phyloP scores from a whole-genome alignment of 352 stramenopile genomes.

The Pythium dissimile region DNA sequence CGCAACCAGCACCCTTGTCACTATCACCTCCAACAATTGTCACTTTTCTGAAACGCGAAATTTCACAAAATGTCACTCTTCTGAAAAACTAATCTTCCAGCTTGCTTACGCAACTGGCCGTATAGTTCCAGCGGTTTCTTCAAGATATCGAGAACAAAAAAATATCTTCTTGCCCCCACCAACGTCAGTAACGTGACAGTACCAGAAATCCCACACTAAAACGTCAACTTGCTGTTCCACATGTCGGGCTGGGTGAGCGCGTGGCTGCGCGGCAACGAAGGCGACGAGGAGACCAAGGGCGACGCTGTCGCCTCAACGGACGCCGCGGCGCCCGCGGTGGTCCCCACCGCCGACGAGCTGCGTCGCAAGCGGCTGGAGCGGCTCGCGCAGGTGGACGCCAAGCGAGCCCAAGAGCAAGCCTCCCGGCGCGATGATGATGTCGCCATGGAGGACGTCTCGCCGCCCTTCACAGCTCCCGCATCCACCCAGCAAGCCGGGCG shows the following conservation, averaged over 20 bases:
- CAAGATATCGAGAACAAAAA: no score
- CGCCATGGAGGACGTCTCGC: slow-evolving; percentile 13
- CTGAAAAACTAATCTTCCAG: background rate
- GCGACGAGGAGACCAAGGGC: slow-evolving; percentile 27
- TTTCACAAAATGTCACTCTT: background rate
- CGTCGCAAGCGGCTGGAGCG: slow-evolving; percentile 52
- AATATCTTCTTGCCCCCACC: no score
- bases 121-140: slow-evolving; percentile 1
- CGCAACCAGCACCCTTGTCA: background rate
- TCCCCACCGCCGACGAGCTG: slow-evolving; percentile 27
- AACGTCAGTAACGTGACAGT: no score
- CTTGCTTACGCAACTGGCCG: no score
- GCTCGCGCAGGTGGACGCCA: slow-evolving; percentile 56
- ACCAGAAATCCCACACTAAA: no score
- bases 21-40: background rate
- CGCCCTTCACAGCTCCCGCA: background rate
- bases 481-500: background rate
- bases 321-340: slow-evolving; percentile 15
- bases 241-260: slow-evolving; percentile 31
- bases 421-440: no score
- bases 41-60: background rate
- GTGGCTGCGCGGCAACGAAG: slow-evolving; percentile 26
- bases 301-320: background rate
- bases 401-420: slow-evolving; percentile 23
- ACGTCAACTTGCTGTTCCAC: no score